A percentile compares a stretch with the other conserved stretches of the same genome.
Evolutionary conservation across 2,329 filamentous ascomycete genomes (phyloP).

Genomic region (Arthrobotrys sphaeroides): DNA sequence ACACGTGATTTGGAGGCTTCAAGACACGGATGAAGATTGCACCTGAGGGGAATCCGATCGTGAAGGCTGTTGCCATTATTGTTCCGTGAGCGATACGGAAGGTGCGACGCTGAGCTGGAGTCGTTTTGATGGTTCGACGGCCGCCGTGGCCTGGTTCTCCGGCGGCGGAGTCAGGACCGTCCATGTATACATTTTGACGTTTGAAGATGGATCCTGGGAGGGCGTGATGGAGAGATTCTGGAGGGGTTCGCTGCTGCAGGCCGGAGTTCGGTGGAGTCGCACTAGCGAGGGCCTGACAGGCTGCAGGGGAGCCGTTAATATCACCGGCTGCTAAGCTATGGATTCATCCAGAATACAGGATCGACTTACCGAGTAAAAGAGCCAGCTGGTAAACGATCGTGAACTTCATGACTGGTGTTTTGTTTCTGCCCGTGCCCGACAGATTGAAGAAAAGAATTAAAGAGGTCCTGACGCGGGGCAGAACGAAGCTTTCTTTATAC

Average conservation of each 20-base stretch:
- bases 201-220: not conserved
- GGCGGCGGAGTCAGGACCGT: conserved; percentile 28
- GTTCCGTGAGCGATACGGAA: conserved; percentile 58
- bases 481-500: conserved; percentile 1
- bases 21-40: conserved; percentile 70
- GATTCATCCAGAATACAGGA: not conserved
- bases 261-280: conserved; percentile 3
- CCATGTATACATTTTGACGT: not conserved
- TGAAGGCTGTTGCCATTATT: conserved; percentile 70
- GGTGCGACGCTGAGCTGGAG: conserved; percentile 32
- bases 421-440: not conserved
- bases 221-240: not conserved
- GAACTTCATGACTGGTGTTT: conserved; percentile 2
- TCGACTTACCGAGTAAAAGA: not conserved
- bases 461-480: not conserved
- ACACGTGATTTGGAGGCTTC: conserved; percentile 62
- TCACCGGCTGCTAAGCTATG: not conserved
- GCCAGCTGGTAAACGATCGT: not conserved
- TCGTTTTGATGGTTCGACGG: conserved; percentile 40
- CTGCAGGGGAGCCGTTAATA: not conserved
- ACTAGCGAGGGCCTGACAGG: conserved; percentile 14
- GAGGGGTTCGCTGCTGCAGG: conserved; percentile 13
- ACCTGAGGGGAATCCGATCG: conserved; percentile 70
- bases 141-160: conserved; percentile 41
- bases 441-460: not conserved